Percentiles rank a stretch among this genome's conserved stretches.
These are phyloP conservation scores for Leishmania lainsoni DNA, from an alignment of 208 protist genomes.

Conservation along the genomic window DNA sequence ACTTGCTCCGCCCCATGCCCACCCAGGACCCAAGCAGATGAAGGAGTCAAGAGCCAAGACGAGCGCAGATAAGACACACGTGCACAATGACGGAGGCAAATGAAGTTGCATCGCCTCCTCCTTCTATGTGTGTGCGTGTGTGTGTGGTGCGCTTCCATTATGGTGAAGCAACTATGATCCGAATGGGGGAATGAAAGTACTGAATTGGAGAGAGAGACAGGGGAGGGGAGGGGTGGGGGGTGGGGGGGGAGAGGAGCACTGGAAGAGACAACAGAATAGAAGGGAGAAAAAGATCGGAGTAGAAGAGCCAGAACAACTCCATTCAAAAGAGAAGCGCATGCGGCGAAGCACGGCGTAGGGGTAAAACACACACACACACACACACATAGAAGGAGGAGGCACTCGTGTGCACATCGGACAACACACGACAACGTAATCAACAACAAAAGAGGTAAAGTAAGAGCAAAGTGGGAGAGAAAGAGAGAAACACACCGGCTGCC, in stretches of 20 bases:
- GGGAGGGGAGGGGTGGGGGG: neutral
- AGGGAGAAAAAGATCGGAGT: neutral
- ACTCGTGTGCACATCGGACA: neutral
- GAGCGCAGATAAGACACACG: slow-evolving; percentile 5
- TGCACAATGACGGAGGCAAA: slow-evolving; percentile 15
- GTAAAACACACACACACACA: neutral
- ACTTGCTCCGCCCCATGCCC: neutral
- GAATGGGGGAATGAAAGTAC: neutral
- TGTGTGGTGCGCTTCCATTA: neutral
- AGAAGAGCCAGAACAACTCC: neutral
- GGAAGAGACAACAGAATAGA: too few species aligned
- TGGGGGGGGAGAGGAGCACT: too few species aligned
- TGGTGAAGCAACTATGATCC: neutral
- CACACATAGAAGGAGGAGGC: neutral
- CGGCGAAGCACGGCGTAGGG: neutral
- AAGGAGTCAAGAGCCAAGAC: neutral
- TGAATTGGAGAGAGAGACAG: neutral
- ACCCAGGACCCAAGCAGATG: neutral
- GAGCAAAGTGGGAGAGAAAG: neutral
- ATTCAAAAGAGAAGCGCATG: neutral
- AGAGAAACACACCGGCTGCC: neutral
- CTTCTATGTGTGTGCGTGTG: neutral
- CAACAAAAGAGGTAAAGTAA: neutral
- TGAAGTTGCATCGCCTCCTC: neutral
- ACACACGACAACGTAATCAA: neutral